Evolutionary conservation across 495 filamentous ascomycete genomes (phyloP).

Genomic region (Xylaria venustula): DNA sequence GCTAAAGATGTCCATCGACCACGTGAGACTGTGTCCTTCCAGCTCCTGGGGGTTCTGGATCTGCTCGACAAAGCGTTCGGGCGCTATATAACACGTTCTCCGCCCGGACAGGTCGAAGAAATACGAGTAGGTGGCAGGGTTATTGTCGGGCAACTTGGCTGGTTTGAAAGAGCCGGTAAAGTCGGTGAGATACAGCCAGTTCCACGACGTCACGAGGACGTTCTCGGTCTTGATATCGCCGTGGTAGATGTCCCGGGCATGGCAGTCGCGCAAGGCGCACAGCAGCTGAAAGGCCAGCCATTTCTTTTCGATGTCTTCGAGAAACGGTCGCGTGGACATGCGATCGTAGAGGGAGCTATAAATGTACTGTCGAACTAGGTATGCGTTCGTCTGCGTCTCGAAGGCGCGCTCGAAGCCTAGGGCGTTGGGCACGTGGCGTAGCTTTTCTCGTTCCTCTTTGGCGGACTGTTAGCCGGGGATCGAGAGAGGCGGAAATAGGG

Average conservation of each 20-base stretch:
- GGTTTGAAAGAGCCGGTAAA: constrained; percentile 96
- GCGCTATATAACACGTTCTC: constrained; percentile 94
- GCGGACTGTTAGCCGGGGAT: constrained; percentile 15
- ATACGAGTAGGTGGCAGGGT: constrained; percentile 95
- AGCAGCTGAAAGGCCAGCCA: constrained; percentile 97
- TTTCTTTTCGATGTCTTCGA: constrained; percentile 97
- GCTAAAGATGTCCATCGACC: constrained; percentile 99
- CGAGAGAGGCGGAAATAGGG: not conserved
- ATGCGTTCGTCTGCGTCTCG: constrained; percentile 87
- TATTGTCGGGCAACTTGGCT: constrained; percentile 91
- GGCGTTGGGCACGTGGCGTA: constrained; percentile 87
- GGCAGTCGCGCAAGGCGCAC: constrained; percentile 89
- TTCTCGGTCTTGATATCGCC: constrained; percentile 99
- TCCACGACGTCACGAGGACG: constrained; percentile 95
- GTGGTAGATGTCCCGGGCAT: constrained; percentile 86
- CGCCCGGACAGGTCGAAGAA: constrained; percentile 93
- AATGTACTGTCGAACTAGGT: constrained; percentile 92
- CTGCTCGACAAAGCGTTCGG: constrained; percentile 79
- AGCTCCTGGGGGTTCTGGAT: constrained; percentile 53
- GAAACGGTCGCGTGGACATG: constrained; percentile 92
- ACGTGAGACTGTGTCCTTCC: constrained; percentile 44
- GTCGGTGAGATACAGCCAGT: constrained; percentile 97
- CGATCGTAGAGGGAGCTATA: constrained; percentile 98
- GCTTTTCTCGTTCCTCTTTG: constrained; percentile 72
- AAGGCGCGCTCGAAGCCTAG: constrained; percentile 84